A percentile compares a stretch with the other conserved stretches of the same genome.
Evolutionary conservation across 352 stramenopile species (phyloP).

Genomic region (Phytopythium mirpurense): DNA sequence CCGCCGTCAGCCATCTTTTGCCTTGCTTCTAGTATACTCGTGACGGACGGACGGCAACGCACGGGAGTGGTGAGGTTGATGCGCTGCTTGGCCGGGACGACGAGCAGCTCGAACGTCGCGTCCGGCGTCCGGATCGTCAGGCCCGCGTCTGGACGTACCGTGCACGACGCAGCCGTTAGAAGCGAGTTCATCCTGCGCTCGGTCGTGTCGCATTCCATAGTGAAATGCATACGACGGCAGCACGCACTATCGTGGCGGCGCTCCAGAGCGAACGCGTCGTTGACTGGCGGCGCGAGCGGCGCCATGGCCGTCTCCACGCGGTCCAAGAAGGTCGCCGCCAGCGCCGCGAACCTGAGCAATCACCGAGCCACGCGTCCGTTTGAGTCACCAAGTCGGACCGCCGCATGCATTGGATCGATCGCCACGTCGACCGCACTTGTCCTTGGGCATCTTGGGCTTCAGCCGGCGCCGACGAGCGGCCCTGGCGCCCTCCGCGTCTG

Average conservation of each 20-base stretch:
- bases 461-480: slow-evolving; percentile 23
- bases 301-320: slow-evolving; percentile 51
- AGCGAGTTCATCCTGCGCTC: too few species aligned
- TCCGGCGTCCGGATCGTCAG: slow-evolving; percentile 44
- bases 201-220: too few species aligned
- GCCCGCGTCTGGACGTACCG: slow-evolving; percentile 28
- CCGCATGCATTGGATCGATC: too few species aligned
- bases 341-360: slow-evolving; percentile 36
- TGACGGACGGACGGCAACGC: too few species aligned
- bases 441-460: slow-evolving; percentile 43
- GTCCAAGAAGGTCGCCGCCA: slow-evolving; percentile 57
- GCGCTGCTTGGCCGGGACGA: slow-evolving; percentile 56
- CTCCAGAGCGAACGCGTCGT: slow-evolving; percentile 49
- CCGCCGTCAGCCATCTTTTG: too few species aligned
- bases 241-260: slow-evolving; percentile 26
- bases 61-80: slow-evolving; percentile 67
- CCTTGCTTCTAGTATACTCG: too few species aligned
- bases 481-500: slow-evolving; percentile 4
- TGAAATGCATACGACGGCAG: too few species aligned
- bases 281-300: slow-evolving; percentile 58
- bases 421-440: slow-evolving; percentile 29
- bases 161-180: too few species aligned
- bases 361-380: not conserved
- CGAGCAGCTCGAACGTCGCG: slow-evolving; percentile 61
- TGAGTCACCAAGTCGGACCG: not conserved